Evolutionary conservation across 352 stramenopile species (phyloP).

Genomic region (Pythium dissotocum): DNA sequence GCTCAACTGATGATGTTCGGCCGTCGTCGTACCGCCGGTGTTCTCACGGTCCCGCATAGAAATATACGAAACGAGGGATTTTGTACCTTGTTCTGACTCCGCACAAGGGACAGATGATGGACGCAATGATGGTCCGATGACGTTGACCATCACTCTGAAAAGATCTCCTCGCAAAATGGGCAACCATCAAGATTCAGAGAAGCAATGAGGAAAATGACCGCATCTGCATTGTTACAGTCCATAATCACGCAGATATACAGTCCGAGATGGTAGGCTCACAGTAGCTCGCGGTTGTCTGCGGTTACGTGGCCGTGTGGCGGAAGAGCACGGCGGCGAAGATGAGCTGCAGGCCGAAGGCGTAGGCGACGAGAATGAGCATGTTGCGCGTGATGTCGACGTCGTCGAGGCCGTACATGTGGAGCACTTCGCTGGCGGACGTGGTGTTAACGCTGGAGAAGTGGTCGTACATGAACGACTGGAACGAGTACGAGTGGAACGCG

Average conservation of each 20-base stretch:
- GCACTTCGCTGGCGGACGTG: constrained; percentile 15
- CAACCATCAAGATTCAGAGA: not conserved
- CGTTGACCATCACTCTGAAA: not conserved
- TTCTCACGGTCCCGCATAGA: constrained; percentile 12
- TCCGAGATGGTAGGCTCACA: no score
- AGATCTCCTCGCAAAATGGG: not conserved
- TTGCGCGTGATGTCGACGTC: constrained; percentile 30
- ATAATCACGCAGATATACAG: not conserved
- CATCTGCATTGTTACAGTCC: not conserved
- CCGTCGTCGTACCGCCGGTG: not conserved
- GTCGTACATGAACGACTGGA: constrained; percentile 54
- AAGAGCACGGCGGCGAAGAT: constrained; percentile 46
- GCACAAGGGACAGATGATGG: not conserved
- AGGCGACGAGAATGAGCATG: constrained; percentile 33
- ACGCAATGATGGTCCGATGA: not conserved
- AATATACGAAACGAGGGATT: not conserved
- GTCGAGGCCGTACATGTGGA: constrained; percentile 25
- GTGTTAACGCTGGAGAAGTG: constrained; percentile 32
- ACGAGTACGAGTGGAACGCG: constrained; percentile 56
- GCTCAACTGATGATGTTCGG: constrained; percentile 20
- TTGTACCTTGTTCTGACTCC: not conserved
- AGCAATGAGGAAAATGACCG: not conserved
- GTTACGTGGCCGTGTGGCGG: not conserved
- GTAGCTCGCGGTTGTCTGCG: no score
- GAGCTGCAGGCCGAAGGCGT: constrained; percentile 31